Percentiles rank a stretch among this genome's conserved stretches.
phyloP scores from a whole-genome alignment of 1,284 basidiomycete species.

The Cryptococcus hybrid region DNA sequence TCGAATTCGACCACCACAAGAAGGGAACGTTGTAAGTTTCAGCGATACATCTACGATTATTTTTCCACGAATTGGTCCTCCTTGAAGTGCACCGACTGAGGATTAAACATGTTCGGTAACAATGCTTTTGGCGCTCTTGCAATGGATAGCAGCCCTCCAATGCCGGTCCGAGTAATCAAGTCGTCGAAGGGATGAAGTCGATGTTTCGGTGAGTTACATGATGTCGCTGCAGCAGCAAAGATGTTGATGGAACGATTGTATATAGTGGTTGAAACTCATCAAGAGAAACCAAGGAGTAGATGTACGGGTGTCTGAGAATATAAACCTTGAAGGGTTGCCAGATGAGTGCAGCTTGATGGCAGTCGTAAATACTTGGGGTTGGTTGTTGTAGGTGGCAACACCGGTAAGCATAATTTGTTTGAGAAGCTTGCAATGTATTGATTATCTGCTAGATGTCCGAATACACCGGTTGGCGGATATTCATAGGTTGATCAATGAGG shows the following conservation, averaged over 20 bases:
- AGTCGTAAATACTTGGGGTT: constrained; percentile 45
- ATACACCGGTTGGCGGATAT: constrained; percentile 39
- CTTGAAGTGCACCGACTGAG: too few relatives aligned
- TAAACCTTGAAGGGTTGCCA: constrained; percentile 41
- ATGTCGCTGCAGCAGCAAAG: constrained; percentile 10
- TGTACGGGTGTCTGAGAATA: constrained; percentile 42
- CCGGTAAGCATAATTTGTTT: constrained; percentile 23
- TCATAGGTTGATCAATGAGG: constrained; percentile 29
- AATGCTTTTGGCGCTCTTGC: constrained; percentile 38
- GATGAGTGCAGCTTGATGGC: constrained; percentile 48
- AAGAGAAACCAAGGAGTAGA: constrained; percentile 49
- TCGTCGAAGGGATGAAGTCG: constrained; percentile 40
- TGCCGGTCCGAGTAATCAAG: constrained; percentile 21
- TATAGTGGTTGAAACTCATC: constrained; percentile 49
- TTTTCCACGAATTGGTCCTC: too few relatives aligned
- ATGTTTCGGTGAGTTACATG: constrained; percentile 13
- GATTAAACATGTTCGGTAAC: constrained; percentile 21
- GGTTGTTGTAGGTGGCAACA: constrained; percentile 47
- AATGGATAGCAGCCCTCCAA: constrained; percentile 17
- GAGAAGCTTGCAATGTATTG: not conserved
- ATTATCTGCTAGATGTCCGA: constrained; percentile 28
- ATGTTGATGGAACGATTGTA: constrained; percentile 13
- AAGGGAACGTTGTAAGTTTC: not conserved
- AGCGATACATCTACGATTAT: too few relatives aligned
- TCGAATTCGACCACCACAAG: not conserved